Base-by-base conservation (phyloP, 2,329 filamentous ascomycete species). In the Phyllosticta capitalensis region DNA sequence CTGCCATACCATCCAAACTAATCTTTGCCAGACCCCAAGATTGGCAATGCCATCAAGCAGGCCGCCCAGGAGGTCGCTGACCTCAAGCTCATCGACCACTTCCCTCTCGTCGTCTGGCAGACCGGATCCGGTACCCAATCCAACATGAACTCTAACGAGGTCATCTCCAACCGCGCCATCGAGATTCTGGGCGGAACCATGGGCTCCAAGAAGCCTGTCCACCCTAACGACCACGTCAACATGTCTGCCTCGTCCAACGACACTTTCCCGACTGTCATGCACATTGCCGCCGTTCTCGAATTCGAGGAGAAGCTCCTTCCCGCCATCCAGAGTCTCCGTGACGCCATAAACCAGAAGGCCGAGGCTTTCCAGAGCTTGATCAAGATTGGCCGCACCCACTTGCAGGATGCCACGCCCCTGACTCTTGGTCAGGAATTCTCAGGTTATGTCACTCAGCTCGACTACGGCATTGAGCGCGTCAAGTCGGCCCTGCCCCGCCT, bases 141-240 rank as follows among this genome's bases (percentile, higher is more conserved):
- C 75, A 97, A 96, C 85, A 97, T 97, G 94, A 99, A 99, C 80
- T 92, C 92, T 74, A 99, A 99, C 81, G 94, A 99, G 76, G 94
- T 99, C 76, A 97, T 99, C 76, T 96, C 92, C 65, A 99, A 97
- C 84, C 90, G 94, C 66, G 94, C 94, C 65, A 97, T 97, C 76
- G 92, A 97, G 81, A 95, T 97, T 64, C 83, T 97, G 58, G 94
- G 94, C 67, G 94, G 94, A 69, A 83, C 82, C 65, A 96, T 91
- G 89, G 94, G 94, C 68, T 87, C 81, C 83, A 97, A 97, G 87
- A 96, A 95, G 81, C 94, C 94, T 26, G 94, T 99, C 65, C 94
- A 99, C 79, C 94, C 94, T 70, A 99, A 97, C 78, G 94, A 99
- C 80, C 94, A 99, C 76, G 94, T 99, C 76, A 99, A 99, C 84